Conservation (phyloP, 2,329 filamentous ascomycete species). For the Talaromyces sp. region DNA sequence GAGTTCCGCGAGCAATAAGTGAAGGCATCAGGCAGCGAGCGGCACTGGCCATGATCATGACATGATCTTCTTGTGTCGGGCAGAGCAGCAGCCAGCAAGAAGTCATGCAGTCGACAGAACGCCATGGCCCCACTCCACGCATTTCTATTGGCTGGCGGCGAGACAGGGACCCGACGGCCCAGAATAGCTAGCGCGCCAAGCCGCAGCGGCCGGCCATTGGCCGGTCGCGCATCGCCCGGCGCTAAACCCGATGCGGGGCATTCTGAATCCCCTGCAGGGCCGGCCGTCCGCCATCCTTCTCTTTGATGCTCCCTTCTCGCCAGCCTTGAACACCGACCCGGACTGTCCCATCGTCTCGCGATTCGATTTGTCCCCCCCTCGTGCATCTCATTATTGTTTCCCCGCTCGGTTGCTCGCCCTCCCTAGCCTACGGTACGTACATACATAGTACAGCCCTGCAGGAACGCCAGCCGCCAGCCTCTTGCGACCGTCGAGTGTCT, state of each 20-base stretch:
- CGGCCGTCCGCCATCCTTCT: conserved; percentile 11
- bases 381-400: conserved; percentile 6
- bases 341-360: not conserved
- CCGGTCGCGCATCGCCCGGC: not conserved
- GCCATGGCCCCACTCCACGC: not conserved
- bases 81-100: not conserved
- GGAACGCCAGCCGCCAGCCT: not conserved
- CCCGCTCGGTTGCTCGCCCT: conserved; percentile 8
- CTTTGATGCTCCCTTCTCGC: conserved; percentile 7
- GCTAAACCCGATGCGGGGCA: not conserved
- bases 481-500: conserved; percentile 10
- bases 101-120: not conserved
- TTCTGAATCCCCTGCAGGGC: conserved; percentile 11
- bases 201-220: not conserved
- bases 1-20: not conserved
- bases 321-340: not conserved
- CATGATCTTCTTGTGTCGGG: not conserved
- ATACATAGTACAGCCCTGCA: not conserved
- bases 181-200: not conserved
- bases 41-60: not conserved
- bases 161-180: not conserved
- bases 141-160: not conserved
- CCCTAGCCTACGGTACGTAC: not conserved
- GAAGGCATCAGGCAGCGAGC: not conserved
- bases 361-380: not conserved